Percentiles rank a stretch among this genome's conserved stretches.
These are phyloP conservation scores for Picea abies DNA, from an alignment of 83 land plant genomes.

Conservation along the genomic window DNA sequence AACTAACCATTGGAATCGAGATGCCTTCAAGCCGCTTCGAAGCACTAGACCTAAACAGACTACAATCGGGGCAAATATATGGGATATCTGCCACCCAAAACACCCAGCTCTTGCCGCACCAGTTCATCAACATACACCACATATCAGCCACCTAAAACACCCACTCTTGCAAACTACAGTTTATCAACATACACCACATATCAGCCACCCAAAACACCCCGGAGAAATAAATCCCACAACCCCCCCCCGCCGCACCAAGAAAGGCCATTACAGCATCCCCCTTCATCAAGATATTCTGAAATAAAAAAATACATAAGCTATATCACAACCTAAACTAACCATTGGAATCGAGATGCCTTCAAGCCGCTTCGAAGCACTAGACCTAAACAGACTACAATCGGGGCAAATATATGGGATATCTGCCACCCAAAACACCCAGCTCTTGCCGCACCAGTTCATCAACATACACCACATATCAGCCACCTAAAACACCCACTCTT, in stretches of 20 bases:
- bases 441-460: background rate
- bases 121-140: background rate
- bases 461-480: background rate
- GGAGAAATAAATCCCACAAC: background rate
- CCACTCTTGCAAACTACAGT: conserved; percentile 2
- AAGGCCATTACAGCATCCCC: conserved; percentile 8
- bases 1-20: background rate
- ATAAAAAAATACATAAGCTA: conserved; percentile 18
- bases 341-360: background rate
- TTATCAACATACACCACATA: background rate
- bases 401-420: conserved; percentile 6
- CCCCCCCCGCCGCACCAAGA: too few relatives aligned
- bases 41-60: background rate
- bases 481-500: conserved; percentile 5
- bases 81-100: conserved; percentile 11
- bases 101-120: background rate
- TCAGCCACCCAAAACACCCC: background rate
- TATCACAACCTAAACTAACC: conserved; percentile 17
- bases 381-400: too few relatives aligned
- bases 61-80: background rate
- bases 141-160: background rate
- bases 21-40: conserved; percentile 12
- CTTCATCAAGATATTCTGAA: conserved; percentile 95
- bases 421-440: conserved; percentile 1
- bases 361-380: conserved; percentile 8